These are phyloP conservation scores for Phialophora verrucosa DNA, from an alignment of 2,329 filamentous ascomycete genomes.

Conservation along the genomic window DNA sequence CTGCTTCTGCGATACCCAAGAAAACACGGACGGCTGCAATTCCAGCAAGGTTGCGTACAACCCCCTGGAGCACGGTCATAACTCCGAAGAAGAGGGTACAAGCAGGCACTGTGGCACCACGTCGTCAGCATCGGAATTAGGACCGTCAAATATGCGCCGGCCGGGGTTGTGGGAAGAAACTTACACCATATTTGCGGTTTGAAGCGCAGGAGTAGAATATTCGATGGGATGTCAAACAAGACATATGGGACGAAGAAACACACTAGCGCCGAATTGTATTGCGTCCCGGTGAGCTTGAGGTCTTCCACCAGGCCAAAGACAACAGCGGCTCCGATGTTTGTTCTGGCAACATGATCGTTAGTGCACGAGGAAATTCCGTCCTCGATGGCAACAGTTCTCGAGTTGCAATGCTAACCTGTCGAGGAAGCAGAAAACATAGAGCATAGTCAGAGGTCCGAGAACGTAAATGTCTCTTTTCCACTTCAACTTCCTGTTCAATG, in stretches of 20 bases:
- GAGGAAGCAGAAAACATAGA: constrained; percentile 53
- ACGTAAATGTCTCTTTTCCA: constrained; percentile 18
- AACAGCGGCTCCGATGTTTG: constrained; percentile 78
- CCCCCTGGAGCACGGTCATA: constrained; percentile 1
- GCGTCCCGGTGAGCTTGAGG: constrained; percentile 53
- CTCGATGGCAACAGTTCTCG: background rate
- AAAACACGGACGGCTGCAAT: background rate
- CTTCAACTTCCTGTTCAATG: constrained; percentile 11
- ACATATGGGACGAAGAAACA: constrained; percentile 68
- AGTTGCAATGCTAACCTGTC: background rate
- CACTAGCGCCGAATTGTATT: constrained; percentile 53
- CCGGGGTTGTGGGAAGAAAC: background rate
- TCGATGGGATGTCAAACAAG: constrained; percentile 70
- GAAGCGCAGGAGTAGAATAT: constrained; percentile 71
- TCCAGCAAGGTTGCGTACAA: background rate
- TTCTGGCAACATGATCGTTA: constrained; percentile 48
- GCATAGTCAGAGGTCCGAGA: background rate
- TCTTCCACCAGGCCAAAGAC: constrained; percentile 66
- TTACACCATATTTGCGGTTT: constrained; percentile 66
- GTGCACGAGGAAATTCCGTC: background rate
- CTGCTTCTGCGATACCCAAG: constrained; percentile 5
- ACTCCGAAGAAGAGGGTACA: background rate
- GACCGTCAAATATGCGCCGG: background rate
- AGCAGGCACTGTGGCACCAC: background rate
- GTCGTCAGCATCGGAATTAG: background rate